Evolutionary conservation across 495 filamentous ascomycete species (phyloP), one percentile per base, ranked within the genome.

Genomic region (Xylaria cubensis): DNA sequence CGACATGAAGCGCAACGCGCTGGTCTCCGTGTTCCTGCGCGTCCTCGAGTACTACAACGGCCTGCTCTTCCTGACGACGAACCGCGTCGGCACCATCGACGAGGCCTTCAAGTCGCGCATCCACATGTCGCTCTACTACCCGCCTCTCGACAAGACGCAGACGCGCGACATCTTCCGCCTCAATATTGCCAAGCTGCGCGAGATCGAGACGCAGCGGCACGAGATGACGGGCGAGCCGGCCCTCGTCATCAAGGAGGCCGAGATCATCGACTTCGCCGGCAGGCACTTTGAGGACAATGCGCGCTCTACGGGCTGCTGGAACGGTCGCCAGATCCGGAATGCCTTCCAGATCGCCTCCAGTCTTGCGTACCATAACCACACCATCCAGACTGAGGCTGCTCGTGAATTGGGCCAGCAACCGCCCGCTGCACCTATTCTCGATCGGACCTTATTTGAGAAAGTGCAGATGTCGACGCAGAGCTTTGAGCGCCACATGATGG

Each of bases 141-240:
- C 88, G 39, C 91, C 94, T 42, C 86, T 97, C 42, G 88, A 86
- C 9, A 79, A 85, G 56, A 89, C 89, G 75, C 94, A 94, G 59
- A 93, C 91, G 80, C 89, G 88, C 66, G 89, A 87, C 71, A 91
- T 97, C 46, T 97, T 94, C 92, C 91, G 89, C 80, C 88, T 92
- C 82, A 95, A 97, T 76, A 80, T 89, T 46, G 87, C 90, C 66
- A 74, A 75, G 74, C 77, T 82, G 53, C 70, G 80, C 78, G 86
- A 86, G 21, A 71, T 71, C 69, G 69, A 71, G 69, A 48, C 58
- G 58, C 69, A 71, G 69, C 73, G 73, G 8, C 59, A 67, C 67
- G 62, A 65, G 62, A 74, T 78, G 74, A 79, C 73, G 19, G 73
- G 74, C 66, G 73, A 76, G 64, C 77, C 73, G 9, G 19, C 50